A percentile compares a stretch with the other conserved stretches of the same genome.
phyloP scores from a whole-genome alignment of 805 yeast species.

The Candida ortonii region DNA sequence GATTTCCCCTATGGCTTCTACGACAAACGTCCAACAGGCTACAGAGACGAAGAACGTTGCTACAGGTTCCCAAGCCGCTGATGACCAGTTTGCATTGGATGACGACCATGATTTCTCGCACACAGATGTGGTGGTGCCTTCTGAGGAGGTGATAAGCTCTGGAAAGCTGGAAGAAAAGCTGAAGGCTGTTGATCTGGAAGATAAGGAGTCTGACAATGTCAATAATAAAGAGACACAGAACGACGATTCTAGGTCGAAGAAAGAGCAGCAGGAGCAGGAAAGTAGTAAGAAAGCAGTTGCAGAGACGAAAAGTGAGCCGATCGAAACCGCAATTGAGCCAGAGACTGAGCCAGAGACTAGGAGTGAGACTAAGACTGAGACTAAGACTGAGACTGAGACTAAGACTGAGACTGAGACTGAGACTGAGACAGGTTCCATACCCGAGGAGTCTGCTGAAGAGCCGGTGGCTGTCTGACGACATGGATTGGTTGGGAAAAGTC shows the following conservation, averaged over 20 bases:
- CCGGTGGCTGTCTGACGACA: background rate
- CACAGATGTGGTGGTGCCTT: conserved; percentile 11
- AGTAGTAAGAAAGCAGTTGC: conserved; percentile 6
- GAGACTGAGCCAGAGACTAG: background rate
- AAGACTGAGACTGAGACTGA: conserved; percentile 1
- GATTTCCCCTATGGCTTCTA: conserved; percentile 29
- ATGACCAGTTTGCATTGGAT: conserved; percentile 30
- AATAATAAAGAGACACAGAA: conserved; percentile 13
- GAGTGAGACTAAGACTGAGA: background rate
- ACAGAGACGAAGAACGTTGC: too few relatives aligned
- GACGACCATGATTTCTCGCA: too few relatives aligned
- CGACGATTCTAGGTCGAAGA: conserved; percentile 15
- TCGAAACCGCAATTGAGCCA: background rate
- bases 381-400: background rate
- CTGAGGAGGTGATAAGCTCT: conserved; percentile 8
- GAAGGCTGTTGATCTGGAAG: conserved; percentile 3
- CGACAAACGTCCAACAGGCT: conserved; percentile 14
- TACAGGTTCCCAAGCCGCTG: conserved; percentile 17
- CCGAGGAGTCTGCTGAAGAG: background rate
- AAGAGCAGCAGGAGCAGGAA: background rate
- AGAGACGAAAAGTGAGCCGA: background rate
- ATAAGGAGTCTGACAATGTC: conserved; percentile 3
- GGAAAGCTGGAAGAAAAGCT: conserved; percentile 9
- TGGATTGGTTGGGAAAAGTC: too few relatives aligned
- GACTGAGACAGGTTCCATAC: conserved; percentile 1